Evolutionary conservation across 2,329 filamentous ascomycete species (phyloP), one percentile per base, ranked within the genome.

Genomic region (Didymella exigua): DNA sequence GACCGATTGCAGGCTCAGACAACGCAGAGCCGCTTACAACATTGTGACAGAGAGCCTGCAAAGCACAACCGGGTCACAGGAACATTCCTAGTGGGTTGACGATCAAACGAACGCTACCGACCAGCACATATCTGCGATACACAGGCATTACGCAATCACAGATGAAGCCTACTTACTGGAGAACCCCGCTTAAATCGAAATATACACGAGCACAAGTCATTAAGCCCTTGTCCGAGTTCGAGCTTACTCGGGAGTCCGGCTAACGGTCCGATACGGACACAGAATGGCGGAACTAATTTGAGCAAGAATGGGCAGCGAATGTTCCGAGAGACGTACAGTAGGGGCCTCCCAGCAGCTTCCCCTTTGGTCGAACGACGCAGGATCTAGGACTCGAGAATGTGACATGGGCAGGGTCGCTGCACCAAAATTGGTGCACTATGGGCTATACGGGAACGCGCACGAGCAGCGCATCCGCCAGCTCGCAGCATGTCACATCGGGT

Each of bases 401-500:
- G 45, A 33, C 27, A 41, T 24, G 24, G 21, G 21, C 16, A 45
- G 24, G 36, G 18, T 37, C 8, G 34, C 13, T 29, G 26, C 16
- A 40, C 16, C 18, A 44, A 37, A 48, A 3, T 24, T 10, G 24
- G 27, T 33, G 11, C 19, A 7, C 5, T 29, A 36, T 24, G 38
- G 7, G 42, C 42, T 9, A 46, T 19, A 47, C 41, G 3, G 5
- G n/a, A 11, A 14, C 8, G 46, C 21, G 52, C 52, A 55, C 42
- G 41, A 50, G 45, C 34, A 31, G 24, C 40, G 40, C 41, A 18
- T 46, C 42, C 40, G 24, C 36, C 34, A 34, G 8, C 14, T 41
- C 10, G 27, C 26, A 40, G 26, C 33, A 36, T 34, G 23, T 16
- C 7, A 19, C 9, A 33, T 45, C 18, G 40, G 44, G n/a, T 13